Percentiles rank a stretch among this genome's conserved stretches.
Evolutionary conservation across 2,329 filamentous ascomycete species (phyloP).

Genomic region (Zasmidium angulare): DNA sequence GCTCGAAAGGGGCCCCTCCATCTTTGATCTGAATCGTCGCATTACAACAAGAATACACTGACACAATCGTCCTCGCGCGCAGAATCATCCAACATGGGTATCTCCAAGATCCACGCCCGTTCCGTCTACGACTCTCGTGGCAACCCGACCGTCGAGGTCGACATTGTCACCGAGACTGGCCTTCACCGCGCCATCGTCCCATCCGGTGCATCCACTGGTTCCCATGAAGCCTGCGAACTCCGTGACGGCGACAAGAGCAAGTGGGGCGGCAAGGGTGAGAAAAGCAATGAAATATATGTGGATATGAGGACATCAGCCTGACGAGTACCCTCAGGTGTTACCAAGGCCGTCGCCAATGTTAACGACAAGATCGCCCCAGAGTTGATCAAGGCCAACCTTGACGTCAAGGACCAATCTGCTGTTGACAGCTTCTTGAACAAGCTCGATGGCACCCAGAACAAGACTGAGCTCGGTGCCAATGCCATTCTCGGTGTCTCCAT

Average conservation of each 20-base stretch:
- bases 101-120: conserved; percentile 60
- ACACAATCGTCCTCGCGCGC: background rate
- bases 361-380: conserved; percentile 56
- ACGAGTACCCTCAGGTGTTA: conserved; percentile 42
- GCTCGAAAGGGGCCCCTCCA: no score
- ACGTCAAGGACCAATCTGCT: conserved; percentile 56
- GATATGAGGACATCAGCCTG: background rate
- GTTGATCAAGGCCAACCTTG: conserved; percentile 54
- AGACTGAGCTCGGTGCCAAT: conserved; percentile 60
- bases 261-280: conserved; percentile 54
- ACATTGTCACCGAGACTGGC: conserved; percentile 92
- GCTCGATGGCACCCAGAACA: conserved; percentile 60
- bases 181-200: conserved; percentile 97
- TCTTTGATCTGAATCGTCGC: no score
- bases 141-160: conserved; percentile 98
- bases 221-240: conserved; percentile 55
- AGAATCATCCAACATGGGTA: conserved; percentile 65
- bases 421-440: conserved; percentile 55
- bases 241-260: conserved; percentile 54
- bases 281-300: no score
- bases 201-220: conserved; percentile 87
- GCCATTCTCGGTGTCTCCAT: conserved; percentile 62
- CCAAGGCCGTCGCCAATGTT: conserved; percentile 57
- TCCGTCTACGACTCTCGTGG: conserved; percentile 96
- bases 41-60: background rate